Base-by-base conservation (phyloP, 495 filamentous ascomycete species). In the Cercophora scortea region DNA sequence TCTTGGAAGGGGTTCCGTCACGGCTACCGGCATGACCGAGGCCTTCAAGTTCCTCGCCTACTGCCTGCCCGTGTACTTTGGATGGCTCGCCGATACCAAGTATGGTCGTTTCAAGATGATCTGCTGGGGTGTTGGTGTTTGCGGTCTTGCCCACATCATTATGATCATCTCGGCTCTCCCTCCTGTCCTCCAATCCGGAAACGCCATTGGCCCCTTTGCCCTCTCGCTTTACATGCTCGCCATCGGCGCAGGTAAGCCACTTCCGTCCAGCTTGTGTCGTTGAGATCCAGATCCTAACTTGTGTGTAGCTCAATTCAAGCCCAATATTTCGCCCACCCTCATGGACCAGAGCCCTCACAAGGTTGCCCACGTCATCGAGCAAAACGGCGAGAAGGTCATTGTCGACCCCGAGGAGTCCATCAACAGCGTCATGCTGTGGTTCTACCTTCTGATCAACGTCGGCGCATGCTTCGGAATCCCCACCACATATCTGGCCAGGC, bases 381-480 rank as follows among this genome's bases (percentile, higher is more conserved):
- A 79, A 67, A 81, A 73, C 48, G 88, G 88, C 49, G 85, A 90
- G 70, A 77, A 80, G 34, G 84, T 88, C 19, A 80, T 93, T 48
- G 79, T 90, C 40, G 86, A 90, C 60, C 87, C 88, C 1, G 72
- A 80, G 42, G 76, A 87, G 44, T 90, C 87, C 10, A 79, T 87
- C 52, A 84, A 88, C 69, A 77, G 82, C 42, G 84, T 92, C 51
- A 71, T 73, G 70, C 49, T 75, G 48, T 72, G 69, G 67, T 87
- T 87, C 66, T 90, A 90, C 62, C 67, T 79, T 42, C 82, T 83
- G 57, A 87, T 91, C 74, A 91, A 93, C 69, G 41, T 92, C 45
- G 88, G 88, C 75, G 41, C 79, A 80, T 51, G 81, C 78, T 51
- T 73, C 76, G 52, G 72, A 82, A 70, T 75, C 41, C 65, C 72